phyloP scores from a whole-genome alignment of 1,284 basidiomycete species.

The Rhodotorula sp. region DNA sequence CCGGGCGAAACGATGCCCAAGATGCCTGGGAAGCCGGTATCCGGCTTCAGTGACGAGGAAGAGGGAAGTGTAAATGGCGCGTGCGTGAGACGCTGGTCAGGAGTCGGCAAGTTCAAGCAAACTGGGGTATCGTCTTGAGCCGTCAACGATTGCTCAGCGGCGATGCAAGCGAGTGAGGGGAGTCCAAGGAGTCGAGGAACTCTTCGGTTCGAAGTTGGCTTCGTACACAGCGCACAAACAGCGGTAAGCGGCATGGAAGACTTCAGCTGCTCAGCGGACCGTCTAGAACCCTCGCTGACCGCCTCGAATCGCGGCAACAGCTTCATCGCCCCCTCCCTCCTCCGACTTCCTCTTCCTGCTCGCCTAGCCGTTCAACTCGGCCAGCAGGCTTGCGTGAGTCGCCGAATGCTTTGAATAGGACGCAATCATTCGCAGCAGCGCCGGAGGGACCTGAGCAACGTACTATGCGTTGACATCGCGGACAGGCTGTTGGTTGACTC shows the following conservation, averaged over 20 bases:
- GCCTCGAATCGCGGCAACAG: not conserved
- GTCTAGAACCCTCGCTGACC: not conserved
- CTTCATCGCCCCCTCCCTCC: not conserved
- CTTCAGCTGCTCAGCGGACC: not conserved
- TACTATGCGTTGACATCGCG: not conserved
- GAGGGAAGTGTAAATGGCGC: not conserved
- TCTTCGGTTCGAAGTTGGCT: too few species aligned
- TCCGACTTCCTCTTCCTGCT: not conserved
- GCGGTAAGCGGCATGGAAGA: not conserved
- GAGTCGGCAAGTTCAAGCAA: not conserved
- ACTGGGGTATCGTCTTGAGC: not conserved
- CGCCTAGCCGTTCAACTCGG: constrained; percentile 12
- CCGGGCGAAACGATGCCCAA: not conserved
- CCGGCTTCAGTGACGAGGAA: not conserved
- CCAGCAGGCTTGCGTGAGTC: not conserved
- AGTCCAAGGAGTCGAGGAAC: not conserved
- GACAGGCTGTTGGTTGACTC: not conserved
- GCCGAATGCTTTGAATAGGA: too few species aligned
- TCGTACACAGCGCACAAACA: too few species aligned
- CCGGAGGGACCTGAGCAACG: not conserved
- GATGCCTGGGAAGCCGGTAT: not conserved
- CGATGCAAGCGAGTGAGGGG: not conserved
- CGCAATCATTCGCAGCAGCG: too few species aligned
- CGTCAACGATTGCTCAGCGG: not conserved
- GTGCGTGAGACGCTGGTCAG: not conserved